Conservation (phyloP, 2,329 filamentous ascomycete species). For the Cercospora nicotianae region DNA sequence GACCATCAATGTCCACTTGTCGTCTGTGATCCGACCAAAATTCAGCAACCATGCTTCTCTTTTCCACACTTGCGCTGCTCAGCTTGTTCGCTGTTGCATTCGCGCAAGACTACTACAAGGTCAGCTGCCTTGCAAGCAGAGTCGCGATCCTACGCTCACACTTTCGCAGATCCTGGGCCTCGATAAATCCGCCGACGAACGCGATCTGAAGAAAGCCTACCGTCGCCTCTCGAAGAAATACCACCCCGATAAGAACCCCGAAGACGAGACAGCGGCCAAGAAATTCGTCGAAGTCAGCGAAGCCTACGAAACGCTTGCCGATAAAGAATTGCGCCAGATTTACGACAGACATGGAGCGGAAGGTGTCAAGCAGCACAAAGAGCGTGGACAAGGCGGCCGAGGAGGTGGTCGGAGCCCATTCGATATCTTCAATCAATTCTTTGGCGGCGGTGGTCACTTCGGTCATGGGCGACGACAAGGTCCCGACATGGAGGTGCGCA, state of each 20-base stretch:
- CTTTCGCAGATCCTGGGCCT: conserved; percentile 72
- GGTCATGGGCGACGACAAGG: conserved; percentile 71
- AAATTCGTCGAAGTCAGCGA: conserved; percentile 94
- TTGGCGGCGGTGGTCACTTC: conserved; percentile 83
- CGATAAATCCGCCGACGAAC: conserved; percentile 74
- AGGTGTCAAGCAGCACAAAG: conserved; percentile 77
- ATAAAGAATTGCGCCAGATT: conserved; percentile 75
- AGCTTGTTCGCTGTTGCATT: conserved; percentile 47
- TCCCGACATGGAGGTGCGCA: conserved; percentile 83
- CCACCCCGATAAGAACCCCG: conserved; percentile 96
- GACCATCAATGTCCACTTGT: conserved; percentile 20
- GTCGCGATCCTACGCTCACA: conserved; percentile 34
- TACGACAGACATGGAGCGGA: conserved; percentile 96
- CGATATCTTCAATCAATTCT: conserved; percentile 94
- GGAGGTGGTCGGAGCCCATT: conserved; percentile 77
- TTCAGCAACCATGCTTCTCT: conserved; percentile 43
- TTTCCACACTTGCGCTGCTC: conserved; percentile 45
- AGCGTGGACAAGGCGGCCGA: conserved; percentile 63
- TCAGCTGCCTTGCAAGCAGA: background rate
- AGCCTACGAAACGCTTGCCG: conserved; percentile 88
- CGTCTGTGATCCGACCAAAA: conserved; percentile 11
- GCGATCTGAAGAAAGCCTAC: conserved; percentile 92
- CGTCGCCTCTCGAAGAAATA: conserved; percentile 89
- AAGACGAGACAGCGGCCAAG: conserved; percentile 74
- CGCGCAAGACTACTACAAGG: conserved; percentile 77